A percentile compares a stretch with the other conserved stretches of the same genome.
Conservation (phyloP, 2,329 filamentous ascomycete genomes). For the Calonectria pseudoturangicola region DNA sequence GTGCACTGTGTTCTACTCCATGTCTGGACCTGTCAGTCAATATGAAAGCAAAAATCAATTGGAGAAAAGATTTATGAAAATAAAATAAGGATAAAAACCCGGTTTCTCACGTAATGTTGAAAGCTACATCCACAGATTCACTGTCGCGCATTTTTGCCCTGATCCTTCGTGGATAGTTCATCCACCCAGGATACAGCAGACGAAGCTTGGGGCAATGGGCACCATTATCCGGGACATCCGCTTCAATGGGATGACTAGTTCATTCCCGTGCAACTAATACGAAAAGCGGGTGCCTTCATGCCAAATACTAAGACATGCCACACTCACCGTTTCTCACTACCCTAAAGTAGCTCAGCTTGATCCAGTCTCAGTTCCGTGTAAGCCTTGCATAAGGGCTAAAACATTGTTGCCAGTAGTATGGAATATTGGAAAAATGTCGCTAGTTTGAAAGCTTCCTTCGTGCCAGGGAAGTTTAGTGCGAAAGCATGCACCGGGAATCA, state of each 20-base stretch:
- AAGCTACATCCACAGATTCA: neutral
- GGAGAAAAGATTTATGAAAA: neutral
- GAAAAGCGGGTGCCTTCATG: neutral
- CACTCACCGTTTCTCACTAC: neutral
- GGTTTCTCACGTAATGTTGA: neutral
- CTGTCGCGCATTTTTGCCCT: neutral
- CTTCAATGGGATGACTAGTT: neutral
- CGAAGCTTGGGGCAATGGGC: neutral
- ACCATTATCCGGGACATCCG: neutral
- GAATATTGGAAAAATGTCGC: neutral
- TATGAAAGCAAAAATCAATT: neutral
- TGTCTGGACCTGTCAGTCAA: neutral
- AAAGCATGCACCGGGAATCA: neutral
- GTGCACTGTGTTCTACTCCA: neutral
- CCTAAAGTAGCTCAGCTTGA: neutral
- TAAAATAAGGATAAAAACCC: too few species aligned
- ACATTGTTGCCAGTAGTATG: neutral
- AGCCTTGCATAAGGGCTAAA: neutral
- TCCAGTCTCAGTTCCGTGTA: neutral
- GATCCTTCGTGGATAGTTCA: neutral
- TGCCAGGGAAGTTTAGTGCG: neutral
- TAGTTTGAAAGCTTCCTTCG: neutral
- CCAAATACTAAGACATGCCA: neutral
- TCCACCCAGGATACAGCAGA: neutral
- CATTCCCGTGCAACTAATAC: neutral